These are phyloP conservation scores for Epichloe gansuensis DNA, from an alignment of 2,329 filamentous ascomycete species.

Conservation along the genomic window DNA sequence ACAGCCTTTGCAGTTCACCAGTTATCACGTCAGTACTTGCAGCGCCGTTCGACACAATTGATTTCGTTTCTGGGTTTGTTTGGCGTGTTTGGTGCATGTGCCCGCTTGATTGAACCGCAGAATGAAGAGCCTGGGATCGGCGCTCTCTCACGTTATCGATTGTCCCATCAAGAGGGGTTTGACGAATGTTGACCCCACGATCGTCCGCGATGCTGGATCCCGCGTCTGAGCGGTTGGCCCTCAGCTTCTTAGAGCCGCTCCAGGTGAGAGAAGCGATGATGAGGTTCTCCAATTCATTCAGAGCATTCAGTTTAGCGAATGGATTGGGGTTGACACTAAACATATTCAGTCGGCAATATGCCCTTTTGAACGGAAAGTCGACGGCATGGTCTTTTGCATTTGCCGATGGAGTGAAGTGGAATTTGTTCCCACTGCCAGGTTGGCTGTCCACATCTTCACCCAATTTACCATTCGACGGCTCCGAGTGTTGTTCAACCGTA, in stretches of 20 bases:
- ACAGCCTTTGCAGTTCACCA: conserved; percentile 52
- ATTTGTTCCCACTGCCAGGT: conserved; percentile 8
- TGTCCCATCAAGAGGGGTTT: conserved; percentile 47
- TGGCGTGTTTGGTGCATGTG: conserved; percentile 22
- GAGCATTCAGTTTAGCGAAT: conserved; percentile 67
- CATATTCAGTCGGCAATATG: conserved; percentile 68
- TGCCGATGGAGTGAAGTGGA: background rate
- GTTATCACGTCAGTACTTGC: conserved; percentile 53
- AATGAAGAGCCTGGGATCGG: conserved; percentile 38
- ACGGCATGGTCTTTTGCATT: conserved; percentile 4
- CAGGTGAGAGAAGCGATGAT: conserved; percentile 56
- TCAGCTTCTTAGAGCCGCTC: conserved; percentile 20
- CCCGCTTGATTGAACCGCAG: conserved; percentile 15
- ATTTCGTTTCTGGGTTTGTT: conserved; percentile 36
- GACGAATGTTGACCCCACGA: conserved; percentile 21
- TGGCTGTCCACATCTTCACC: conserved; percentile 25
- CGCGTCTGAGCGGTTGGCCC: conserved; percentile 25
- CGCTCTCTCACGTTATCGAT: conserved; percentile 60
- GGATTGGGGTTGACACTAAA: conserved; percentile 87
- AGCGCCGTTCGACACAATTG: conserved; percentile 34
- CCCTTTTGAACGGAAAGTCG: conserved; percentile 68
- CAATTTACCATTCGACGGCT: conserved; percentile 25
- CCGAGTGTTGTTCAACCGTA: conserved; percentile 21
- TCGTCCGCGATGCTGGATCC: conserved; percentile 22
- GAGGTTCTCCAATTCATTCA: conserved; percentile 72